Evolutionary conservation across 805 yeast genomes (phyloP), one percentile per base, ranked within the genome.

Genomic region (Suhomyces sp.): DNA sequence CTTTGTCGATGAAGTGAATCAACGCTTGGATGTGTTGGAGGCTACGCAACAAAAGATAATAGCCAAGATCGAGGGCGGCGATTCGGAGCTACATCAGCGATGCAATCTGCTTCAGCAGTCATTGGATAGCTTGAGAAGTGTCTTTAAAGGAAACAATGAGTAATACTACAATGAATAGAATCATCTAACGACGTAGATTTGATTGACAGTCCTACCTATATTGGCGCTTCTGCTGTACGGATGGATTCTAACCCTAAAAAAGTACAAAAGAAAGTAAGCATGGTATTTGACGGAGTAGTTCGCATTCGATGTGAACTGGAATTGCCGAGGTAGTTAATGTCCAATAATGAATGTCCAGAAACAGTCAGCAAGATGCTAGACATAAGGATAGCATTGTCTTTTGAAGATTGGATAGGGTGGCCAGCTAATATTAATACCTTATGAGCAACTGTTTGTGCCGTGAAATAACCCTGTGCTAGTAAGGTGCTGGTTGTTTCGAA

Each of bases 1-100:
- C n/a, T 40, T 19, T 7, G 43, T 50, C 10, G 27, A 25, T 24
- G 15, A 10, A n/a, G 43, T 50, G 13, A 47, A 50, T 13, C 35
- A 33, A 12, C 22, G 53, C 12, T 35, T 46, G 19, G 44, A 29
- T 2, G 10, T 13, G 29, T 25, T 50, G 15, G 46, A 46, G 24
- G 47, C 43, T 21, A 50, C 25, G 20, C 49, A 46, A 29, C 33
- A 17, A 8, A 19, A 29, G 29, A 46, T 46, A 13, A 13, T 50
- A 15, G 33, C 33, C 13, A 35, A 27, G 8, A 15, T 49, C 1
- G 35, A 31, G 9, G 35, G 35, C 35, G n/a, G 13, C 8, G 35
- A 31, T 31, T 5, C 9, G 17, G 35, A 31, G 15, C 15, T 31
- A n/a, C 35, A 31, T n/a, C 17, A 1, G 35, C 35, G 27, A 21